Base-by-base conservation (phyloP, 2,329 filamentous ascomycete genomes). In the Didymella exigua region DNA sequence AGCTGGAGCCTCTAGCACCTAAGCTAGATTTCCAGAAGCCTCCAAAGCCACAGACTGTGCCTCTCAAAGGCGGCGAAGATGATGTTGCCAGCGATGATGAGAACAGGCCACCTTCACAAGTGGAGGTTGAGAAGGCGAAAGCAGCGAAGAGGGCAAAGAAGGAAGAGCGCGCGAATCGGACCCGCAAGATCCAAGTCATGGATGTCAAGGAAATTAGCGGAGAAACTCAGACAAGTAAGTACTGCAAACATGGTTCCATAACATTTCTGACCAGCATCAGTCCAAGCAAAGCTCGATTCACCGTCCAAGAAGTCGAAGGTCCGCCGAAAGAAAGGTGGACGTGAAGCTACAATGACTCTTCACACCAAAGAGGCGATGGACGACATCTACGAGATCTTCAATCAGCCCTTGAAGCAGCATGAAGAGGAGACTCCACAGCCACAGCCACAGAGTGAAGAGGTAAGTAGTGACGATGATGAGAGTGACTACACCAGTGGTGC, bases 301-400 rank as follows among this genome's bases (percentile, higher is more conserved):
- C 93, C 93, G 0, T 90, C 90, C 0, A 85, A 87, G n/a, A 87
- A 86, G 4, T 62, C 66, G 8, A 98, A 96, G 75, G 82, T 93
- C 50, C 65, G 67, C 51, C 89, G 88, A 81, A 90, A 90, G 74
- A 95, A 89, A 73, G 87, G 87, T 46, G 82, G 82, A 10, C 61
- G 59, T 30, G 93, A 98, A 75, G 90, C 93, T n/a, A 99, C 95
- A 1, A 97, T 99, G 93, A 99, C 95, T 0, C 85, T 99, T 62
- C 92, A 98, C 71, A 99, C 95, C 11, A 90, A 86, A 66, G 93
- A 95, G 61, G 95, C 95, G 4, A 97, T 93, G 59, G 93, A 98
- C 65, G 95, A 99, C 65, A 97, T 99, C 47, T 98, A 98, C 68
- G 92, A 92, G 54, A 91, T 99, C 42, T 99, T 98, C 77, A 98